phyloP scores from a whole-genome alignment of 73 alveolate genomes.

The Paramecium octaurelia region DNA sequence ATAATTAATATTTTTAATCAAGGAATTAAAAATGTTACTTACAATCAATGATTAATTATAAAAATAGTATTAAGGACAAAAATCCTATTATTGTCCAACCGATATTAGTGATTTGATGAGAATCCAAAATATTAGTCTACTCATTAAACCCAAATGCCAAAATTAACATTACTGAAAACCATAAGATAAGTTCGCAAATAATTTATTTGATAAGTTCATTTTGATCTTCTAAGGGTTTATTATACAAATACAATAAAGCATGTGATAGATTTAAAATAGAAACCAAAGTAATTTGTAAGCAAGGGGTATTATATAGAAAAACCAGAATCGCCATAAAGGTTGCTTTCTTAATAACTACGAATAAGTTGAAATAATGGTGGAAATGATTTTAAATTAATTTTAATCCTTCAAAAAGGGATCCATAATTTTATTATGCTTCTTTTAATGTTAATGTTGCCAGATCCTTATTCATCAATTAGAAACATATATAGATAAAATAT shows the following conservation, averaged over 20 bases:
- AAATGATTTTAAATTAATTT: background rate
- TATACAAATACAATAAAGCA: background rate
- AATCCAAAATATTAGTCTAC: background rate
- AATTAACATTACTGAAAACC: background rate
- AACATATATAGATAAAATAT: background rate
- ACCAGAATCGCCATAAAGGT: background rate
- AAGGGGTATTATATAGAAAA: background rate
- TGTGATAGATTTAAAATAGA: background rate
- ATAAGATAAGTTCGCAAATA: background rate
- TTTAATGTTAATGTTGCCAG: background rate
- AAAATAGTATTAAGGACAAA: background rate
- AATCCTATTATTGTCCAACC: slow-evolving; percentile 5
- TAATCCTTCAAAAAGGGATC: slow-evolving; percentile 32
- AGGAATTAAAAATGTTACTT: slow-evolving; percentile 3
- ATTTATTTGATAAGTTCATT: background rate
- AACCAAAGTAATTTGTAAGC: background rate
- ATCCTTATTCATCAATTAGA: background rate
- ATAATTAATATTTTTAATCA: background rate
- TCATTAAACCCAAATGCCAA: background rate
- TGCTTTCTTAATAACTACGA: background rate
- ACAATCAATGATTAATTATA: background rate
- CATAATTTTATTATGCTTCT: background rate
- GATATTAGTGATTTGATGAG: background rate
- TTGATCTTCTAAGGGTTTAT: background rate
- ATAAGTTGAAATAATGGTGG: background rate